Evolutionary conservation across 352 stramenopile species (phyloP), one percentile per base, ranked within the genome.

Genomic region (Globisporangium barbulae): DNA sequence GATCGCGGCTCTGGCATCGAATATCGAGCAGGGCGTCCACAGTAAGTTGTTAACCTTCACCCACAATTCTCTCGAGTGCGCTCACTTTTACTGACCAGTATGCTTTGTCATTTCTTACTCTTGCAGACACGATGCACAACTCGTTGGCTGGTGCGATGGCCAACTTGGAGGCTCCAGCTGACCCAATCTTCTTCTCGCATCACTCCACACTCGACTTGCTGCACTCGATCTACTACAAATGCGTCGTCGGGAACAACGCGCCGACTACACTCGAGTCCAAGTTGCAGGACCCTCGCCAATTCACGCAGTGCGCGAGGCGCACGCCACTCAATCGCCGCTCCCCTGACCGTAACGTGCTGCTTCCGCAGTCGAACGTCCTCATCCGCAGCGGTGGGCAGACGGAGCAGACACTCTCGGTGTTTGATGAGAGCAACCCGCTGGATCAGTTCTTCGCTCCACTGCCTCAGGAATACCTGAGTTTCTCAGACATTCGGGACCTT

Each of bases 121-220:
- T 63, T 61, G 25, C 44, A 93, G 83, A 95, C 60, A 94, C 85
- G 60, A 78, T 95, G 31, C 88, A 96, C 73, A 92, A 72, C 61
- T 72, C 83, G 12, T 68, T 96, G 0, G 72, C 54, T 3, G 88
- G 85, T 6, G 74, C 75, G 42, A 95, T 96, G 86, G 74, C 70
- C 25, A 59, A 83, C 47, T 64, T 95, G 52, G 82, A 94, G 69
- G 82, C 88, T 13, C 82, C 87, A 3, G 78, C 85, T 1, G 88
- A 96, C 37, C 86, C 86, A 7, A 93, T 96, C 58, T 96, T 96
- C 73, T 96, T 79, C 58, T 94, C 86, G 33, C 88, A 96, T 58
- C 88, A 96, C 70, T 74, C 86, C 30, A 72, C 79, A n/a, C 75
- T 96, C 57, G 88, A 96, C 60, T 62, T 94, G 49, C 69, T 96